A percentile compares a stretch with the other conserved stretches of the same genome.
These are phyloP conservation scores for Backusella liffmaniae DNA, from an alignment of 192 early-diverging fungal species.

Conservation along the genomic window DNA sequence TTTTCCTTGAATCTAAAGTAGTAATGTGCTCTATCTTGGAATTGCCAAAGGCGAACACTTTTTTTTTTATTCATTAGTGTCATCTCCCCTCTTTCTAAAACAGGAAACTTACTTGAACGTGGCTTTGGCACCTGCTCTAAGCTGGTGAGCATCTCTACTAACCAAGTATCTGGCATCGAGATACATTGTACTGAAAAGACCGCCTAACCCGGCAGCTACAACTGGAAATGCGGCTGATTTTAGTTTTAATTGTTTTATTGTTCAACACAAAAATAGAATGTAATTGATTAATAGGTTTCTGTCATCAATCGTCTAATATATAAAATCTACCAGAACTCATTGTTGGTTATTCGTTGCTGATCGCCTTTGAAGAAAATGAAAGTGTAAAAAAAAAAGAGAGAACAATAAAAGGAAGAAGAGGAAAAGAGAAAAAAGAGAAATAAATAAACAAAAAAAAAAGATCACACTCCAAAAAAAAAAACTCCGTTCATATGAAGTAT, in stretches of 20 bases:
- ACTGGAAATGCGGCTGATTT: slow-evolving; percentile 14
- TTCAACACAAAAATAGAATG: not conserved
- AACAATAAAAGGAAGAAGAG: not conserved
- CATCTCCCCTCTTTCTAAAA: not conserved
- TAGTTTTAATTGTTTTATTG: not conserved
- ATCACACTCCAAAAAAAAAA: not conserved
- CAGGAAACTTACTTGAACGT: slow-evolving; percentile 25
- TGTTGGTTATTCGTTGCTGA: not conserved
- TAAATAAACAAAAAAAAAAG: not conserved
- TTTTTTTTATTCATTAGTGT: not conserved
- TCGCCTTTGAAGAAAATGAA: not conserved
- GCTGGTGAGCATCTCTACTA: slow-evolving; percentile 39
- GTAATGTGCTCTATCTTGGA: slow-evolving; percentile 44
- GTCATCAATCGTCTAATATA: not conserved
- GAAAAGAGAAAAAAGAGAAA: not conserved
- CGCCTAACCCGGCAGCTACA: slow-evolving; percentile 34
- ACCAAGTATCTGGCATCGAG: slow-evolving; percentile 43
- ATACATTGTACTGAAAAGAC: slow-evolving; percentile 45
- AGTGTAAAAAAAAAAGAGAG: not conserved
- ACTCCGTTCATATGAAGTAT: slow-evolving; percentile 7
- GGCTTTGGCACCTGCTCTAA: slow-evolving; percentile 28
- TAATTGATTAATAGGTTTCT: not conserved
- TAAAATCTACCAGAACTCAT: not conserved
- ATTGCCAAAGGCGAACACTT: slow-evolving; percentile 38
- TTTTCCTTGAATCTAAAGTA: slow-evolving; percentile 47